phyloP scores from a whole-genome alignment of 768 basidiomycete species.

The Chalciporus piperatus region DNA sequence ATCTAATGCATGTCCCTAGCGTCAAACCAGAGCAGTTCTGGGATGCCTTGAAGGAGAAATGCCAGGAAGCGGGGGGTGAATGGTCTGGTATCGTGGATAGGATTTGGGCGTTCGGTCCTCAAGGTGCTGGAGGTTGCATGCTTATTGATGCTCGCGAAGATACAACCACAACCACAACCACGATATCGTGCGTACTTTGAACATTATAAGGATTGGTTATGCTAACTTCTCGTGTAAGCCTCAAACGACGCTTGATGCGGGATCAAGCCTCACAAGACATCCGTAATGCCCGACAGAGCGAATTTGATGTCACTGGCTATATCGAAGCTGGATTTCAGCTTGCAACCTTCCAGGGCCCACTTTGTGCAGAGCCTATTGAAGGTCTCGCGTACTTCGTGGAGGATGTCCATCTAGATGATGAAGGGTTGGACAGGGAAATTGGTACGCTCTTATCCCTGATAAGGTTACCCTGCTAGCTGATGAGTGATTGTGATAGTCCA shows the following conservation, averaged over 20 bases:
- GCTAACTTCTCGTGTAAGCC: slow-evolving; percentile 33
- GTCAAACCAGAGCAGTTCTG: slow-evolving; percentile 81
- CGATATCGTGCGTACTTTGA: slow-evolving; percentile 51
- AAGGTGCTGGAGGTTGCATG: slow-evolving; percentile 80
- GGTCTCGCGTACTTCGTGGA: slow-evolving; percentile 93
- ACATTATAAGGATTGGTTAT: slow-evolving; percentile 4
- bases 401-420: slow-evolving; percentile 58
- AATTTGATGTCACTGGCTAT: slow-evolving; percentile 68
- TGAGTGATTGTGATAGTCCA: slow-evolving; percentile 48
- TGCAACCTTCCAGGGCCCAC: slow-evolving; percentile 89
- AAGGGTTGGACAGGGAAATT: slow-evolving; percentile 61
- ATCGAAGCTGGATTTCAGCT: slow-evolving; percentile 95
- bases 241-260: slow-evolving; percentile 48
- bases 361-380: slow-evolving; percentile 93
- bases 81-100: slow-evolving; percentile 72
- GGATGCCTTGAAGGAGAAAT: slow-evolving; percentile 61
- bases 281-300: slow-evolving; percentile 34
- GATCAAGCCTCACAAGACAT: slow-evolving; percentile 32
- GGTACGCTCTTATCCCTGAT: slow-evolving; percentile 40
- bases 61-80: slow-evolving; percentile 65
- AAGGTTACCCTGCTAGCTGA: slow-evolving; percentile 9
- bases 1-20: slow-evolving; percentile 58
- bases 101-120: slow-evolving; percentile 93
- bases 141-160: slow-evolving; percentile 70
- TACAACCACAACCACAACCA: slow-evolving; percentile 32